Conservation (phyloP, 1,284 basidiomycete species). For the Inonotus obliquus region DNA sequence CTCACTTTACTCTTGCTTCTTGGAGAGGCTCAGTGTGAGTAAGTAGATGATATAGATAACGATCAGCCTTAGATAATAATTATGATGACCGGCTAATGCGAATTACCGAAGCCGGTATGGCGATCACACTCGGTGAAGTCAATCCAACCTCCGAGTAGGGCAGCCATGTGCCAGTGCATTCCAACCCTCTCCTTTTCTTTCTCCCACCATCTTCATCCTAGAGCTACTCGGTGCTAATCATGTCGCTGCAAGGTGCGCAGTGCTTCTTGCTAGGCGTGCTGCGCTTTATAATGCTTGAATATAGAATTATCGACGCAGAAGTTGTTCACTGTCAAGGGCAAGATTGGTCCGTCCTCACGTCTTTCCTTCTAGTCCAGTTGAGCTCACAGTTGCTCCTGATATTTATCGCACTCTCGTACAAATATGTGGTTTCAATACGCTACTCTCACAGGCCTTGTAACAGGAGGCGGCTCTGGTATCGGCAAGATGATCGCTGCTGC, state of each 20-base stretch:
- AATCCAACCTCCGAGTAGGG: background rate
- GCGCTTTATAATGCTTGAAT: background rate
- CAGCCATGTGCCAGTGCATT: background rate
- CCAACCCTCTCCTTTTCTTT: background rate
- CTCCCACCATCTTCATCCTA: background rate
- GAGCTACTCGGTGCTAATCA: background rate
- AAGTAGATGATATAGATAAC: too few species aligned
- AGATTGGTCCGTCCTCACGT: slow-evolving; percentile 51
- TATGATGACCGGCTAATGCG: background rate
- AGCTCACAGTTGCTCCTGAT: too few species aligned
- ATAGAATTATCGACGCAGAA: slow-evolving; percentile 55
- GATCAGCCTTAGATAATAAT: too few species aligned
- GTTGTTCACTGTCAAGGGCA: slow-evolving; percentile 73
- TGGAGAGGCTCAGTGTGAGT: too few species aligned
- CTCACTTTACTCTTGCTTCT: background rate
- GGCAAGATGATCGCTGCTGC: slow-evolving; percentile 80
- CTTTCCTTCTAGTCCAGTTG: too few species aligned
- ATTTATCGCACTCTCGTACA: background rate
- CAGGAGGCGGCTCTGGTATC: slow-evolving; percentile 75
- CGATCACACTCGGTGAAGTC: background rate
- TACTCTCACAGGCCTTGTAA: slow-evolving; percentile 59
- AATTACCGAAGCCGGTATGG: background rate
- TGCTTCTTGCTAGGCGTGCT: background rate
- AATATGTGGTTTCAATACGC: background rate
- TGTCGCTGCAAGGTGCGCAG: slow-evolving; percentile 2